Conservation (phyloP, 1,139 yeast species). For the Candida sojae region DNA sequence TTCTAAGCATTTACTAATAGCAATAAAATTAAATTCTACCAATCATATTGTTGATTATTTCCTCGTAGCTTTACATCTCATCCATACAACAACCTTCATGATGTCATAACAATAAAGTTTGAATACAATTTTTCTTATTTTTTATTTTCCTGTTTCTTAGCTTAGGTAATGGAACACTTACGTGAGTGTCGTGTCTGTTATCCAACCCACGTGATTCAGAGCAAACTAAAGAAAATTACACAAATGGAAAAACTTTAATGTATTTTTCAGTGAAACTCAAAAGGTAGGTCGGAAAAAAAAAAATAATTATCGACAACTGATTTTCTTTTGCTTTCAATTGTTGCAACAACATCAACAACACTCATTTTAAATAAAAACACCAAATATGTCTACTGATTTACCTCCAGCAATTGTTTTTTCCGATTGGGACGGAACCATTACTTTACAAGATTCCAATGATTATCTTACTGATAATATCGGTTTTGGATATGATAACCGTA, state of each 20-base stretch:
- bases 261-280: not conserved
- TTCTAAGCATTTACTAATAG: no score
- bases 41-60: no score
- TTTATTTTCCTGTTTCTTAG: not conserved
- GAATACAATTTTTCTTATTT: no score
- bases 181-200: not conserved
- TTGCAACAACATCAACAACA: not conserved
- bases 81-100: not conserved
- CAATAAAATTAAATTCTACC: no score
- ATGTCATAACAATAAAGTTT: not conserved
- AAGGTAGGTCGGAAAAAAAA: not conserved
- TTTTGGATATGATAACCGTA: conserved; percentile 72
- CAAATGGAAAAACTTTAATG: not conserved
- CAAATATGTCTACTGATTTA: conserved; percentile 12
- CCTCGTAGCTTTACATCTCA: no score
- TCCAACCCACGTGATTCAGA: not conserved
- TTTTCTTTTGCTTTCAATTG: not conserved
- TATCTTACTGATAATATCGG: conserved; percentile 87
- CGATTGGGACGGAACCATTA: conserved; percentile 98
- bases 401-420: conserved; percentile 81
- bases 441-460: conserved; percentile 88
- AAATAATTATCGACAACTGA: not conserved
- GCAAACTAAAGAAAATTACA: not conserved
- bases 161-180: not conserved
- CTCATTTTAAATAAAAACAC: not conserved